These are phyloP conservation scores for Colletotrichum sp. DNA, from an alignment of 2,329 filamentous ascomycete genomes.

Conservation along the genomic window DNA sequence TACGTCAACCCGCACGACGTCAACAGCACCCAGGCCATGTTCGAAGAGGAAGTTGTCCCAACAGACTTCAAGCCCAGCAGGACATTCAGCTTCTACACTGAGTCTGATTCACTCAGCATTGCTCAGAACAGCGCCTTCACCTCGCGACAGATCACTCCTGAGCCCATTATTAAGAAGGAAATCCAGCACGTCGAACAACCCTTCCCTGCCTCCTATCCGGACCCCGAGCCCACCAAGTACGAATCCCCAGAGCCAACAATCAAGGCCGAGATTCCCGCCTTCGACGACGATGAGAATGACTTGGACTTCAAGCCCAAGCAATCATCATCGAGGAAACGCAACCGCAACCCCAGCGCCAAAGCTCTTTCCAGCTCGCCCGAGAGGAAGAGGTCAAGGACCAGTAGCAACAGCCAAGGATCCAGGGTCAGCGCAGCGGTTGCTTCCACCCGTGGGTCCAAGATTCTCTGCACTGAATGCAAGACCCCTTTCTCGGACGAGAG, in stretches of 20 bases:
- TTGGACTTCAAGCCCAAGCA: conserved; percentile 12
- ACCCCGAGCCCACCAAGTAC: conserved; percentile 23
- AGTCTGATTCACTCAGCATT: not conserved
- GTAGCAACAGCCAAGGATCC: not conserved
- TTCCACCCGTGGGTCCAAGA: conserved; percentile 12
- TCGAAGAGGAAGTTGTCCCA: conserved; percentile 4
- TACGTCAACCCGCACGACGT: conserved; percentile 22
- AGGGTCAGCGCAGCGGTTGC: not conserved
- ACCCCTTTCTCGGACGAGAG: conserved; percentile 50
- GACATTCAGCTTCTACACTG: conserved; percentile 8
- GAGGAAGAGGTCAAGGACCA: conserved; percentile 5
- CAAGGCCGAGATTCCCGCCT: not conserved
- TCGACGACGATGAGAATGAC: conserved; percentile 4
- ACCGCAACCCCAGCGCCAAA: conserved; percentile 1
- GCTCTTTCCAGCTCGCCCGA: not conserved
- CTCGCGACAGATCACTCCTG: conserved; percentile 6
- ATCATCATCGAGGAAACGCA: conserved; percentile 8
- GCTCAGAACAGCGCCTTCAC: not conserved
- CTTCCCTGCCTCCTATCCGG: not conserved
- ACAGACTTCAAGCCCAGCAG: not conserved
- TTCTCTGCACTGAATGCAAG: conserved; percentile 41
- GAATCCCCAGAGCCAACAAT: conserved; percentile 17
- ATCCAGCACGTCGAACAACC: not conserved
- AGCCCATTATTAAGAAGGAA: conserved; percentile 8
- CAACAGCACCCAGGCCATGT: conserved; percentile 10